These are phyloP conservation scores for Hortiboletus campestris DNA, from an alignment of 768 basidiomycete genomes.

Conservation along the genomic window DNA sequence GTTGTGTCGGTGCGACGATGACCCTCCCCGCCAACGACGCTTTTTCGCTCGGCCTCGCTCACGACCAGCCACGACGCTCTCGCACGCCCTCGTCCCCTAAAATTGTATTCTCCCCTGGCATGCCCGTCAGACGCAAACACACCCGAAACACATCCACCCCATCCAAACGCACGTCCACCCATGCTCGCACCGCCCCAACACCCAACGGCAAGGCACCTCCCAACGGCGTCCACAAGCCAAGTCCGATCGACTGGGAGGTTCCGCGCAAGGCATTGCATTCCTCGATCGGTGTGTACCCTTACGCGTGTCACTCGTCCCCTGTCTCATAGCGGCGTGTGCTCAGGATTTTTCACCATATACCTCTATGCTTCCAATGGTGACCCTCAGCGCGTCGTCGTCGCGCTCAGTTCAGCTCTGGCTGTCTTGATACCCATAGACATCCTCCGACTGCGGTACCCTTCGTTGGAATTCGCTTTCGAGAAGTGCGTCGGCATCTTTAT, in stretches of 20 bases:
- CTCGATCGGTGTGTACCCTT: conserved; percentile 70
- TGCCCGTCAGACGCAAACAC: conserved; percentile 28
- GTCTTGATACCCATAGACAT: conserved; percentile 73
- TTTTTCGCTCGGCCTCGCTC: conserved; percentile 35
- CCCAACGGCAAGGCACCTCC: conserved; percentile 7
- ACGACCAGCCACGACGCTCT: conserved; percentile 39
- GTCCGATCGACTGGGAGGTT: conserved; percentile 76
- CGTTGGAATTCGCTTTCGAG: conserved; percentile 73
- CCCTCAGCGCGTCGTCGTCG: conserved; percentile 51
- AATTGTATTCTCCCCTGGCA: conserved; percentile 41
- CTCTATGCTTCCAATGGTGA: conserved; percentile 52
- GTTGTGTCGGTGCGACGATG: conserved; percentile 14
- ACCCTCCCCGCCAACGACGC: conserved; percentile 36
- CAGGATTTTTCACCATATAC: conserved; percentile 64
- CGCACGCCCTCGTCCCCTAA: conserved; percentile 29
- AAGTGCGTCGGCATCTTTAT: conserved; percentile 74
- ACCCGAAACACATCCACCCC: conserved; percentile 1
- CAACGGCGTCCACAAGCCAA: conserved; percentile 13
- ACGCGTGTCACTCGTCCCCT: neutral
- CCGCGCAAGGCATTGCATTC: conserved; percentile 86
- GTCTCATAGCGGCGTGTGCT: conserved; percentile 8
- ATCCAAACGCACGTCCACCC: conserved; percentile 12
- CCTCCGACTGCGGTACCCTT: conserved; percentile 62
- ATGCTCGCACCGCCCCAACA: conserved; percentile 4
- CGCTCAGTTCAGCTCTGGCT: conserved; percentile 63